These are phyloP conservation scores for Neocucurbitaria cava DNA, from an alignment of 2,329 filamentous ascomycete genomes.

Conservation along the genomic window DNA sequence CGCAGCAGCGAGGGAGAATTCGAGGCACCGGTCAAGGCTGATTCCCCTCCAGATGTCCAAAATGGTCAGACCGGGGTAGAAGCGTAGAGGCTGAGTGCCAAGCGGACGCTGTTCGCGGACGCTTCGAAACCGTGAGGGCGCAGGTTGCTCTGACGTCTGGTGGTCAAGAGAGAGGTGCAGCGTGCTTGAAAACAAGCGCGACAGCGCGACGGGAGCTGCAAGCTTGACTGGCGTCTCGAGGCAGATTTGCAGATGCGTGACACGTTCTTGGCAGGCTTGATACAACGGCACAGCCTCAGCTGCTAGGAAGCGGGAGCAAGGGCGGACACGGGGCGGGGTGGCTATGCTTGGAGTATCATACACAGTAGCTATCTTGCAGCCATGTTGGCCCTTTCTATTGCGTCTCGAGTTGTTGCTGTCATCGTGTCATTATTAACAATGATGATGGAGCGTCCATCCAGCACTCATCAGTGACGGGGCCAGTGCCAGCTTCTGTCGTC, in stretches of 20 bases:
- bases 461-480: constrained; percentile 11
- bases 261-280: constrained; percentile 37
- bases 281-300: constrained; percentile 46
- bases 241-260: constrained; percentile 45
- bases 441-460: neutral
- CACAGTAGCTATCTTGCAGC: constrained; percentile 13
- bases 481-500: constrained; percentile 13
- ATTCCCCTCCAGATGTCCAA: constrained; percentile 33
- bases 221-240: constrained; percentile 43
- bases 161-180: constrained; percentile 22
- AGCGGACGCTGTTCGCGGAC: constrained; percentile 27
- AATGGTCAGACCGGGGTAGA: constrained; percentile 32
- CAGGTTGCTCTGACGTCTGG: constrained; percentile 23
- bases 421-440: neutral
- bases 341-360: constrained; percentile 30
- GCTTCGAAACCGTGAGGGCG: constrained; percentile 24
- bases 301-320: constrained; percentile 30
- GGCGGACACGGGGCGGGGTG: constrained; percentile 25
- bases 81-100: constrained; percentile 40
- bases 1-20: constrained; percentile 38
- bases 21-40: constrained; percentile 48
- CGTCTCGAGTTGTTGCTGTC: constrained; percentile 5
- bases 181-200: constrained; percentile 35
- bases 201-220: constrained; percentile 34
- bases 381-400: constrained; percentile 6